These are phyloP conservation scores for Theobroma cacao DNA, from an alignment of 345 rosid genomes.

Conservation along the genomic window DNA sequence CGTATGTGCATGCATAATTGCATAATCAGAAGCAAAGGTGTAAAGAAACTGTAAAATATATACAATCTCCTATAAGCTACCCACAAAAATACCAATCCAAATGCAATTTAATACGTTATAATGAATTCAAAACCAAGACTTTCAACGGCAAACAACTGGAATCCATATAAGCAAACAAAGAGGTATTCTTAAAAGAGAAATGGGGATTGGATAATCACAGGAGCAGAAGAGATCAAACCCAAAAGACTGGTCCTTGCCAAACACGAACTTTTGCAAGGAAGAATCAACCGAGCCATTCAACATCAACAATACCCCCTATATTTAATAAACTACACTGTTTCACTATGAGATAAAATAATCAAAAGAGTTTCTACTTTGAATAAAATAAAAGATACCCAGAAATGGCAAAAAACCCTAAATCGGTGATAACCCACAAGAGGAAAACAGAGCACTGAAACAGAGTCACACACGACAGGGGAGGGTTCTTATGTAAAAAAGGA, in stretches of 20 bases:
- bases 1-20: background rate
- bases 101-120: background rate
- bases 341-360: constrained; percentile 4
- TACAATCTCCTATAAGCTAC: background rate
- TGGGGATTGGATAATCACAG: constrained; percentile 60
- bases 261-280: constrained; percentile 75
- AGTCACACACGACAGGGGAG: background rate
- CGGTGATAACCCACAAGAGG: constrained; percentile 9
- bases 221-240: constrained; percentile 77
- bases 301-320: constrained; percentile 12
- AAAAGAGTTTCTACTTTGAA: background rate
- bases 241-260: constrained; percentile 58
- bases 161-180: background rate
- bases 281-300: constrained; percentile 82
- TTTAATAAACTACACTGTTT: constrained; percentile 4
- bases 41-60: background rate
- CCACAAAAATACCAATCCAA: background rate
- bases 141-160: background rate
- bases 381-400: constrained; percentile 18
- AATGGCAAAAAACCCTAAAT: constrained; percentile 24
- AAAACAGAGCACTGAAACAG: constrained; percentile 9
- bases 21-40: background rate
- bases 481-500: constrained; percentile 21
- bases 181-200: background rate
- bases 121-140: background rate